Evolutionary conservation across 495 filamentous ascomycete species (phyloP).

Genomic region (Geopyxis carbonaria): DNA sequence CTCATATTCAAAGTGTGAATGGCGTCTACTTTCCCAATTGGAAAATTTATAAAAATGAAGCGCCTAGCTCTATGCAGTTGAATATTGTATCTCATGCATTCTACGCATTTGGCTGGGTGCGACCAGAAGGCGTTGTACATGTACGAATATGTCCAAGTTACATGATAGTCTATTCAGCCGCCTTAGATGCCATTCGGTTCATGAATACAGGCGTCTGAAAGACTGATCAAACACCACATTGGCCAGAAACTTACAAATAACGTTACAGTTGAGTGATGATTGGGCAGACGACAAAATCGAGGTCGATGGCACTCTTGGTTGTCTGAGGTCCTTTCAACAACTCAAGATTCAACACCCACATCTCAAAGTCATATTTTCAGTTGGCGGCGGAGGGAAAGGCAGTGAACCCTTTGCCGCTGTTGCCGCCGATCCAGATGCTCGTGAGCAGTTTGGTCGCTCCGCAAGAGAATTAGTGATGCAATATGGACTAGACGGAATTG

Average conservation of each 20-base stretch:
- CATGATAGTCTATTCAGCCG: too few relatives aligned
- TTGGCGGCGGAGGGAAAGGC: conserved; percentile 68
- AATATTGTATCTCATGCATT: conserved; percentile 60
- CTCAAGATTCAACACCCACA: conserved; percentile 60
- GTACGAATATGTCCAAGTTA: too few relatives aligned
- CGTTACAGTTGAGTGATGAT: conserved; percentile 60
- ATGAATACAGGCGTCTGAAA: too few relatives aligned
- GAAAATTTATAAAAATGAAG: conserved; percentile 58
- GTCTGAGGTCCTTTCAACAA: conserved; percentile 55
- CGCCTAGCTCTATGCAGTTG: conserved; percentile 59
- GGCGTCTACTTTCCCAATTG: conserved; percentile 86
- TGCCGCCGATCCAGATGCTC: conserved; percentile 39
- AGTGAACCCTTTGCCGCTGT: conserved; percentile 61
- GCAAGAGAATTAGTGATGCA: conserved; percentile 53
- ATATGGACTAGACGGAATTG: conserved; percentile 69
- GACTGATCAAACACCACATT: too few relatives aligned
- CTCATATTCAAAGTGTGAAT: conserved; percentile 31
- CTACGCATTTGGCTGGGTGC: conserved; percentile 79
- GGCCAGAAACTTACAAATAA: conserved; percentile 5
- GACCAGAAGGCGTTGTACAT: conserved; percentile 63
- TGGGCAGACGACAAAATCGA: conserved; percentile 66
- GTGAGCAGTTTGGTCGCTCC: conserved; percentile 58
- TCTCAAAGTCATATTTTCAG: conserved; percentile 66
- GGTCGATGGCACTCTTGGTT: conserved; percentile 62
- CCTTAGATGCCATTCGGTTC: too few relatives aligned